Conservation (phyloP, 2,329 filamentous ascomycete genomes). For the Aspergillus neoniger region DNA sequence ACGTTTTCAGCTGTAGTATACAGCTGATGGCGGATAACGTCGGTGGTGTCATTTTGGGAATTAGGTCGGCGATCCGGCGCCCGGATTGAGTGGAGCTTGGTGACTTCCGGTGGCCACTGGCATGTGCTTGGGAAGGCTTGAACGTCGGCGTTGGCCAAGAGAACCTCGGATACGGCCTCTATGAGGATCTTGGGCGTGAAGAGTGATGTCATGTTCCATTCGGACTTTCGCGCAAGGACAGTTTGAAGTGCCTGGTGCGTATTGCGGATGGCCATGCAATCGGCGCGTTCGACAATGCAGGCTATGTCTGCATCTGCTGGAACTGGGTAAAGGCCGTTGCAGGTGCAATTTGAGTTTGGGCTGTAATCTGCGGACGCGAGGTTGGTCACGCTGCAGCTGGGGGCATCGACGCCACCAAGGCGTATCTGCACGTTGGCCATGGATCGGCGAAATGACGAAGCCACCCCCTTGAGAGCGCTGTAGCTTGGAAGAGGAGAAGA, state of each 20-base stretch:
- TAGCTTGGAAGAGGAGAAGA: no score
- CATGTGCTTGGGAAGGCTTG: no score
- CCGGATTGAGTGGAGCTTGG: no score
- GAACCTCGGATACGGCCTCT: no score
- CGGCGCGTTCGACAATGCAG: not conserved
- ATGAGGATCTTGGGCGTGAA: no score
- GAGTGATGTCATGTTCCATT: no score
- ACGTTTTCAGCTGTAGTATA: constrained; percentile 24
- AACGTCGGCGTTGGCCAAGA: no score
- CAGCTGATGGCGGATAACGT: constrained; percentile 13
- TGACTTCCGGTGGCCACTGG: no score
- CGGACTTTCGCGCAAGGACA: not conserved
- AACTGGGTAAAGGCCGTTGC: constrained; percentile 15
- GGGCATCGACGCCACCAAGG: constrained; percentile 15
- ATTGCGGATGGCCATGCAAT: constrained; percentile 3
- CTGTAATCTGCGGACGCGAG: constrained; percentile 20
- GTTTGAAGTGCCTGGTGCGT: constrained; percentile 8
- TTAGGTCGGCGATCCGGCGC: constrained; percentile 11
- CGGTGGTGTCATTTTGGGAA: constrained; percentile 11
- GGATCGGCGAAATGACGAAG: no score
- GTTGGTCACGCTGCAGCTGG: constrained; percentile 21
- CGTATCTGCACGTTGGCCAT: not conserved
- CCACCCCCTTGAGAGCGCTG: no score
- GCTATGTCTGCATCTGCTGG: not conserved
- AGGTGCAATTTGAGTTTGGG: constrained; percentile 18